Base-by-base conservation (phyloP, 2,329 filamentous ascomycete species). In the Pseudonectria foliicola region DNA sequence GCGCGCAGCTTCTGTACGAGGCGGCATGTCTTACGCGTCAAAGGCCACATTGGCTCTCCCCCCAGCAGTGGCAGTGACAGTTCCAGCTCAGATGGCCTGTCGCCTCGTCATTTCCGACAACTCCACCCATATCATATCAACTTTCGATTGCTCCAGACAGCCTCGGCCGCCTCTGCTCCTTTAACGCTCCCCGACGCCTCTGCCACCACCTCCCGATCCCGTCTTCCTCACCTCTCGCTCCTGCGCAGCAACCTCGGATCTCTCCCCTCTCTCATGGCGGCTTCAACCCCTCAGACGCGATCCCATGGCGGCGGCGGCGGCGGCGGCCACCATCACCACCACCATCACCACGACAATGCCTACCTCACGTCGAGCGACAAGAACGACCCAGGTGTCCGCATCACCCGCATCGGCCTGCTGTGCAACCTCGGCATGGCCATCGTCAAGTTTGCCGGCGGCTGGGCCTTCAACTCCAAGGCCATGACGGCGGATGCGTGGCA, bases 401-500 rank as follows among this genome's bases (percentile, higher is more conserved):
- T 85, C 39, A 73, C 68, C 14, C 75, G 75, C 1, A 73, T 79
- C 45, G 71, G 71, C 27, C 60, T 68, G 28, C 49, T 96, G 51
- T 86, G 89, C 49, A 98, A 98, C 60, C 70, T 96, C 34, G 81
- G 80, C 55, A 96, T 98, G 89, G 92, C 90, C 32, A 70, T 96
- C 50, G 85, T 80, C 47, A 98, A 98, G 61, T 92, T 90, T 27
- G 70, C 89, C 18, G 92, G 92, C 39, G 92, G 92, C 49, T 95
- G 92, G 66, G 69, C 82, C 47, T 96, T 98, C 71, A 89, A 95
- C 62, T 95, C 89, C 29, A 88, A 95, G 64, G 82, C 86, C 39
- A 84, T 95, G 71, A 71, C 89, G 40, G 89, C 92, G 55, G 92
- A 98, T 60, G 92, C 87, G 37, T 90, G 94, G 67, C 92, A 98